Evolutionary conservation across 2,329 filamentous ascomycete species (phyloP), one percentile per base, ranked within the genome.

Genomic region (Pestalotiopsis sp.): DNA sequence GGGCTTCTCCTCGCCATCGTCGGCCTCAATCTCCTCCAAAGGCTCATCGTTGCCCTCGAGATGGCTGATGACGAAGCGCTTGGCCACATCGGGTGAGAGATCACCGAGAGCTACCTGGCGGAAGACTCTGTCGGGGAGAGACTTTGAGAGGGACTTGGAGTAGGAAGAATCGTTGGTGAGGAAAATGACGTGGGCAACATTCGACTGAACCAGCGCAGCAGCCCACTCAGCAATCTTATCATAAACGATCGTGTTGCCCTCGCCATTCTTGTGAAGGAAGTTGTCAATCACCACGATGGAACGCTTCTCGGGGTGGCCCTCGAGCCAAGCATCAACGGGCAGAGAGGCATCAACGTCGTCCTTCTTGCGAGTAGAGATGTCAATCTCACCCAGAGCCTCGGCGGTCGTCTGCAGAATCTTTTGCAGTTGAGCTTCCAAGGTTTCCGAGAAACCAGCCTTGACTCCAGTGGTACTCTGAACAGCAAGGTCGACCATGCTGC

Each of bases 381-480:
- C 92, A 63, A 97, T 92, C 64, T 90, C 84, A 75, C 93, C 94
- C 68, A 98, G 84, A 1, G 95, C 95, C 0, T 87, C 87, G 0
- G 92, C 90, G 0, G 95, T 93, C 45, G 93, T 97, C 75, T 94
- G 92, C 81, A 93, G 90, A 63, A 98, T 97, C 81, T 98, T 97
- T 78, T 88, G 90, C 17, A 98, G 83, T 75, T 98, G 95, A 0
- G 92, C 91, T 77, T 98, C 95, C 36, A 98, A 83, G 0, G 94
- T 98, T 78, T 98, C 95, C 0, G 93, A 97, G 77, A 98, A 97
- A 7, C 95, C 95, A 5, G 94, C 93, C 81, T 98, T 98, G 68
- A 97, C 93, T 13, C 95, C 95, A 23, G 95, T 97, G 13, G 96
- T 96, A 74, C 95, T 93, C 78, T 98, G 95, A 1, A 96, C 93